Evolutionary conservation across 2,329 filamentous ascomycete species (phyloP), one percentile per base, ranked within the genome.

Genomic region (Phialophora tarda): DNA sequence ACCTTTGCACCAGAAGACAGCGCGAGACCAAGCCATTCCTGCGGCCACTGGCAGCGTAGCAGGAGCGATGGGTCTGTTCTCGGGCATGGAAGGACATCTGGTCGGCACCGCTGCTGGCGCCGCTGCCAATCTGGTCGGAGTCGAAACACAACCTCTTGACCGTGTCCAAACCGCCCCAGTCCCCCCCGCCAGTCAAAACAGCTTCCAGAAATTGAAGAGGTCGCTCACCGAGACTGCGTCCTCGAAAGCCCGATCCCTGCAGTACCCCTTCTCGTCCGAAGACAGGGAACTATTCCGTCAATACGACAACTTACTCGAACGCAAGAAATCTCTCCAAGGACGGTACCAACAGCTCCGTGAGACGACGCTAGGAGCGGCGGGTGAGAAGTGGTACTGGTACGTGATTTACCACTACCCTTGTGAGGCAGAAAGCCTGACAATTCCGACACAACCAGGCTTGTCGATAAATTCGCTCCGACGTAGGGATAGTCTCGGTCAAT

Each of bases 301-400:
- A n/a, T 62, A 55, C 38, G 51, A 62, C 60, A 54, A 62, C 12
- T 30, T 56, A 24, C 10, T 56, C 24, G 24, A 30, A 28, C 50
- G 26, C 17, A 56, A 62, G 48, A 62, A 56, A 17, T 44, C 60
- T 23, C 38, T 62, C 2, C 32, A 62, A 21, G 50, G 55, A 24
- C 50, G 60, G 24, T 62, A 62, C 17, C 50, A 47, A 26, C 38
- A 48, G 14, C 34, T 62, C 23, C 50, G 60, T 23, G 38, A 56
- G n/a, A 28, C 34, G 7, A 62, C 60, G 11, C 34, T 62, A 17
- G 60, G 44, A 28, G 60, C 50, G 8, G 60, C 60, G 28, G 60
- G 60, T 17, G 51, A 48, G 3, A 62, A 62, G 50, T 62, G 60
- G 60, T 62, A 62, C 60, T 62, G 50, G 60, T 62, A 62, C 60